Conservation (phyloP, 2,329 filamentous ascomycete genomes). For the Celoporthe dispersa region DNA sequence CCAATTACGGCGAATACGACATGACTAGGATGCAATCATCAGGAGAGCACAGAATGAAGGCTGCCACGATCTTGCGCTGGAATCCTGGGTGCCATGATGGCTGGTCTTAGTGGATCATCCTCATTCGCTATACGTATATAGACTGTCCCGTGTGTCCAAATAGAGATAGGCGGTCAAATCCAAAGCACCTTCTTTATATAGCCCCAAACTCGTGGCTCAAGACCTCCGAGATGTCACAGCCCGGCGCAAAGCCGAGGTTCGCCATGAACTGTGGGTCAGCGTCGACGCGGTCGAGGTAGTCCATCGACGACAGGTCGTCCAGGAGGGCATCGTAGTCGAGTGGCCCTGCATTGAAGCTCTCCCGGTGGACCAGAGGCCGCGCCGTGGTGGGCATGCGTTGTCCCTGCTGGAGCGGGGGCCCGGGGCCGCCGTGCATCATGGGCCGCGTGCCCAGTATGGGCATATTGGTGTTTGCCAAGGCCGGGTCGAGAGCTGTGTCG, state of each 20-base stretch:
- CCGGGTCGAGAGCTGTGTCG: not conserved
- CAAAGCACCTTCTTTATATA: slow-evolving; percentile 24
- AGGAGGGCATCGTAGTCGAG: slow-evolving; percentile 58
- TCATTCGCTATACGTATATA: not conserved
- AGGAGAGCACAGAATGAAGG: not conserved
- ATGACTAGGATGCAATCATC: not conserved
- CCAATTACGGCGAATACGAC: not conserved
- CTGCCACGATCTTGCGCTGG: not conserved
- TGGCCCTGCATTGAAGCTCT: slow-evolving; percentile 35
- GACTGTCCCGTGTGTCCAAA: not conserved
- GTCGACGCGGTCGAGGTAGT: slow-evolving; percentile 53
- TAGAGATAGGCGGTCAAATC: not conserved
- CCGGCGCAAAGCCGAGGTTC: slow-evolving; percentile 68
- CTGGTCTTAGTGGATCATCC: not conserved
- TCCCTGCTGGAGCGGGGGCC: slow-evolving; percentile 2
- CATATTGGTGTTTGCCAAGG: slow-evolving; percentile 13
- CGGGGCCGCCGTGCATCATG: slow-evolving; percentile 22
- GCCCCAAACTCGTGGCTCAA: slow-evolving; percentile 43
- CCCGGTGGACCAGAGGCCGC: slow-evolving; percentile 26
- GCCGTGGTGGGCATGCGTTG: slow-evolving; percentile 17
- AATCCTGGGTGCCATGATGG: not conserved
- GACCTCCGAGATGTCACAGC: slow-evolving; percentile 56
- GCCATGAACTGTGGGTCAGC: slow-evolving; percentile 68
- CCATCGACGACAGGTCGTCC: slow-evolving; percentile 56
- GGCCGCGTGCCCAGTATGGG: slow-evolving; percentile 12